Conservation (phyloP, 768 basidiomycete genomes). For the Xanthoconium purpureum region DNA sequence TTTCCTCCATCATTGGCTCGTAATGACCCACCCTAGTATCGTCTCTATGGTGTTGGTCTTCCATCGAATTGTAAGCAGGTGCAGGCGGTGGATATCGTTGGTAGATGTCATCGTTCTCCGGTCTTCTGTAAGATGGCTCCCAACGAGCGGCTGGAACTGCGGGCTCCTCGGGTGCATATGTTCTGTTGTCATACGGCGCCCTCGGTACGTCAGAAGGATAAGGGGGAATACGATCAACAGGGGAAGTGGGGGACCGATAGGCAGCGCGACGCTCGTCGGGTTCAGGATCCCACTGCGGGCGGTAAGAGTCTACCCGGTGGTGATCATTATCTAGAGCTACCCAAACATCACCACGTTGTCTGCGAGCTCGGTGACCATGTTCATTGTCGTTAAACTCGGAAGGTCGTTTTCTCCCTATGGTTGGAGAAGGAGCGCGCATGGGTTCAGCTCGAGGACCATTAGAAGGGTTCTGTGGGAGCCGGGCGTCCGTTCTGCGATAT, state of each 20-base stretch:
- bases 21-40: conserved; percentile 9
- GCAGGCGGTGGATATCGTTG: conserved; percentile 7
- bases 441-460: conserved; percentile 17
- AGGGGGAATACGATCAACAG: conserved; percentile 2
- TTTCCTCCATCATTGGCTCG: conserved; percentile 13
- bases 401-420: conserved; percentile 20
- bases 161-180: not conserved
- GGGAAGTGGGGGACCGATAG: conserved; percentile 6
- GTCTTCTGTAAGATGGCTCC: conserved; percentile 11
- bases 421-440: conserved; percentile 15
- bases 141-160: not conserved
- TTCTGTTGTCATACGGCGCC: conserved; percentile 6
- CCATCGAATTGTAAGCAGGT: not conserved
- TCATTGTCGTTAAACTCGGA: conserved; percentile 23
- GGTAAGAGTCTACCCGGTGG: conserved; percentile 5
- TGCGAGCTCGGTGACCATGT: conserved; percentile 19
- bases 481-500: not conserved
- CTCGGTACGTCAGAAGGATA: conserved; percentile 9
- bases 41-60: conserved; percentile 6
- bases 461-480: conserved; percentile 5
- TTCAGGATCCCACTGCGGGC: conserved; percentile 12
- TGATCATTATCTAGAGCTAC: conserved; percentile 8
- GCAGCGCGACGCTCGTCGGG: conserved; percentile 10
- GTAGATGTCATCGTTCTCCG: conserved; percentile 14
- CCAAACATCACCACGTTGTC: conserved; percentile 23